These are phyloP conservation scores for Penicillium crustosum DNA, from an alignment of 2,329 filamentous ascomycete species.

Conservation along the genomic window DNA sequence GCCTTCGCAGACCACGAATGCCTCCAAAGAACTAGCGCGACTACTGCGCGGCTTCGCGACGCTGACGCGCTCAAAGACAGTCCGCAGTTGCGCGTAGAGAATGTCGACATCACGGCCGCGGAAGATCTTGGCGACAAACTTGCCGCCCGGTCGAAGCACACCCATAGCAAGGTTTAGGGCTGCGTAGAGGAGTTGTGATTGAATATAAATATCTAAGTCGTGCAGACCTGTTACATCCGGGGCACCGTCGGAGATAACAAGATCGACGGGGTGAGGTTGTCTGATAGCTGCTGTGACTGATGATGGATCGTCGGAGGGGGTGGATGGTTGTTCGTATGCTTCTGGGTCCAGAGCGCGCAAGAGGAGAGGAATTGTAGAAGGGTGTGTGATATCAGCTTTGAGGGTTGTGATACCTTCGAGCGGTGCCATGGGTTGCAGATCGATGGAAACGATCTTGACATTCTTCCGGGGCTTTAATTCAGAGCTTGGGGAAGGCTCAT, in stretches of 20 bases:
- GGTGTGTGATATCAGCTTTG: conserved; percentile 95
- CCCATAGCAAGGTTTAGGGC: conserved; percentile 91
- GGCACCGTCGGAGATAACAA: conserved; percentile 92
- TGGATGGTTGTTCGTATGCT: conserved; percentile 49
- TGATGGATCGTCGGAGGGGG: conserved; percentile 29
- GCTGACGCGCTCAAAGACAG: conserved; percentile 82
- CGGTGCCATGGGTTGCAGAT: conserved; percentile 92
- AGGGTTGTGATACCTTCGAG: conserved; percentile 89
- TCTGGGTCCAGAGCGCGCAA: conserved; percentile 79
- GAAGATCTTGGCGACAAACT: conserved; percentile 98
- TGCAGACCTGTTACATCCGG: conserved; percentile 96
- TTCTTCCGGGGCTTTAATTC: conserved; percentile 58
- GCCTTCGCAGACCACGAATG: conserved; percentile 91
- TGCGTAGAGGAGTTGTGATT: conserved; percentile 90
- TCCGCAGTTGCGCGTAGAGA: conserved; percentile 87
- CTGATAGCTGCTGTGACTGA: conserved; percentile 42
- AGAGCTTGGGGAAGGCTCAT: conserved; percentile 30
- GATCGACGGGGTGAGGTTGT: conserved; percentile 76
- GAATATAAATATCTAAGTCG: conserved; percentile 97
- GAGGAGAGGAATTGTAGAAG: conserved; percentile 86
- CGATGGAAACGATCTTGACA: conserved; percentile 93
- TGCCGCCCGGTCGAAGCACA: conserved; percentile 87
- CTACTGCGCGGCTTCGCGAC: conserved; percentile 94
- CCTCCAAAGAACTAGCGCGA: conserved; percentile 93
- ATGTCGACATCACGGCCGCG: conserved; percentile 92